Percentiles rank a stretch among this genome's conserved stretches.
Conservation (phyloP, 495 filamentous ascomycete genomes). For the Trichocladium uniseriatum region DNA sequence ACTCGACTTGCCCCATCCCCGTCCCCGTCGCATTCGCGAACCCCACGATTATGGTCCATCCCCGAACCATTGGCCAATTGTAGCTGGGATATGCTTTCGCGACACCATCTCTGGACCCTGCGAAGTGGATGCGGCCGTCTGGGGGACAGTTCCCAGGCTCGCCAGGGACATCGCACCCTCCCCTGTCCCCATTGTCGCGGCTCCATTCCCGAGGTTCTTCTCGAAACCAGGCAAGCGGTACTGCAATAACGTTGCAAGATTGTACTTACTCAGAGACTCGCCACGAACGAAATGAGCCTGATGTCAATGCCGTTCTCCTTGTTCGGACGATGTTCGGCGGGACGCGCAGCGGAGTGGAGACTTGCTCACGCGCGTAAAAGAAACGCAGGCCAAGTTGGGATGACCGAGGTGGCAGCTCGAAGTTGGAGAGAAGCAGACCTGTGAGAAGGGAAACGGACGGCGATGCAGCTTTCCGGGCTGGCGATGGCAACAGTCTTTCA, state of each 20-base stretch:
- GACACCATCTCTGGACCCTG: neutral
- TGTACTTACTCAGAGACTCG: neutral
- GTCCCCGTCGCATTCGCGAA: too few species aligned
- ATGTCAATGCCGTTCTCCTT: neutral
- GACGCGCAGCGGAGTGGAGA: constrained; percentile 13
- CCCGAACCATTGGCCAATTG: too few species aligned
- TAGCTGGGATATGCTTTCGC: neutral
- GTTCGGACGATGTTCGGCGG: constrained; percentile 1
- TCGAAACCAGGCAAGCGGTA: neutral
- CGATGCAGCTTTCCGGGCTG: neutral
- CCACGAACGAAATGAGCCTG: neutral
- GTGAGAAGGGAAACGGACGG: neutral
- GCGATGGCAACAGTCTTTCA: constrained; percentile 3
- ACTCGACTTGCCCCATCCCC: too few species aligned
- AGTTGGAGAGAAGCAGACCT: constrained; percentile 1
- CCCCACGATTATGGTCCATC: too few species aligned
- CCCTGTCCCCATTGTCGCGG: neutral
- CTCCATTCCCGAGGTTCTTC: neutral
- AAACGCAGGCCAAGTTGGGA: constrained; percentile 2
- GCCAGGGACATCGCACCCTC: neutral
- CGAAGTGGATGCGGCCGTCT: neutral
- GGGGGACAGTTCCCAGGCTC: neutral
- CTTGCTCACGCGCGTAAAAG: constrained; percentile 11
- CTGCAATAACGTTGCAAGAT: neutral
- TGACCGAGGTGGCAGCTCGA: neutral